A percentile compares a stretch with the other conserved stretches of the same genome.
These are phyloP conservation scores for Fomes fomentarius DNA, from an alignment of 1,284 basidiomycete genomes.

Conservation along the genomic window DNA sequence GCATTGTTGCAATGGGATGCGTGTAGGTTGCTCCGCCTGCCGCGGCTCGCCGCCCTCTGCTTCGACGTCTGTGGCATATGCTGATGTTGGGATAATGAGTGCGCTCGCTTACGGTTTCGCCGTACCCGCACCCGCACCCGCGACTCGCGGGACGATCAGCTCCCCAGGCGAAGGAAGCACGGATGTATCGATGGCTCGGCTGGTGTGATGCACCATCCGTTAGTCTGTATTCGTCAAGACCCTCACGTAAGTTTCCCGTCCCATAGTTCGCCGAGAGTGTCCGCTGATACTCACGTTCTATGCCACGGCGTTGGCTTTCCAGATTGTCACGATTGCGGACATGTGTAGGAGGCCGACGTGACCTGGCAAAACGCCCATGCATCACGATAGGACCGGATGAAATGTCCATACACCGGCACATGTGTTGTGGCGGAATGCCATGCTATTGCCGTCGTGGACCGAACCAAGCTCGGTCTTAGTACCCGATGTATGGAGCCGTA, in stretches of 20 bases:
- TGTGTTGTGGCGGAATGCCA: too few species aligned
- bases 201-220: background rate
- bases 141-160: background rate
- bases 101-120: too few species aligned
- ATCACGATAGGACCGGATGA: background rate
- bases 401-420: background rate
- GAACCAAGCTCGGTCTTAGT: too few species aligned
- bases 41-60: too few species aligned
- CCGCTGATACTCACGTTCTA: background rate
- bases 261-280: background rate
- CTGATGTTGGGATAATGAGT: background rate
- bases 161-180: background rate
- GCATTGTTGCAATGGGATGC: too few species aligned
- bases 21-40: too few species aligned
- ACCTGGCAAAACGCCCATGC: background rate
- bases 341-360: background rate
- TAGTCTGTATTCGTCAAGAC: background rate
- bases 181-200: background rate
- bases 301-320: too few species aligned
- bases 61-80: background rate
- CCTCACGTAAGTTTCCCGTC: background rate
- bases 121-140: too few species aligned
- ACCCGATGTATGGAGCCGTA: too few species aligned
- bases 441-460: too few species aligned
- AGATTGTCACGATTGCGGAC: too few species aligned